These are phyloP conservation scores for Didymellaceae sp. DNA, from an alignment of 2,329 filamentous ascomycete genomes.

Conservation along the genomic window DNA sequence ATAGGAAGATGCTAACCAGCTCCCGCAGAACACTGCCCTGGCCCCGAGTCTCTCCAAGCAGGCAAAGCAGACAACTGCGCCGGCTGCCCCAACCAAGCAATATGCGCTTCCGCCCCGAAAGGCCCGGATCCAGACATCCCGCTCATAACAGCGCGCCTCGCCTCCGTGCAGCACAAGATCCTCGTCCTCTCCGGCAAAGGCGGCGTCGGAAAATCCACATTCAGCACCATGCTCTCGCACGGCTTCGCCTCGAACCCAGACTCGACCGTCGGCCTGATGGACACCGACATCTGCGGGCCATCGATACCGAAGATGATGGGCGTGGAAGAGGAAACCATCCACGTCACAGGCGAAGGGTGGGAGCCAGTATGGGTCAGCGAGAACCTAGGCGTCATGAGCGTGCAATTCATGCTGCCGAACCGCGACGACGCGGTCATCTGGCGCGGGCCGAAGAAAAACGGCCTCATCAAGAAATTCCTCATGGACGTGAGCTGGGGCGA, in stretches of 20 bases:
- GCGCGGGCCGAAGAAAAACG: constrained; percentile 98
- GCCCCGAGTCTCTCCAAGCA: constrained; percentile 77
- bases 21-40: constrained; percentile 81
- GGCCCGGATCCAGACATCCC: constrained; percentile 95
- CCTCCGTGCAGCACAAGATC: constrained; percentile 87
- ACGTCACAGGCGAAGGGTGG: constrained; percentile 88
- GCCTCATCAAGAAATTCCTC: constrained; percentile 94
- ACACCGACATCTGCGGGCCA: constrained; percentile 96
- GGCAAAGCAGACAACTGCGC: constrained; percentile 81
- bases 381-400: constrained; percentile 94
- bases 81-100: constrained; percentile 93
- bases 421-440: constrained; percentile 96
- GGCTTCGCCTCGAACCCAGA: constrained; percentile 84
- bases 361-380: constrained; percentile 94
- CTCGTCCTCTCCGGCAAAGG: constrained; percentile 93
- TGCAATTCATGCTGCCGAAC: constrained; percentile 97
- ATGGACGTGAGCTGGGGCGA: constrained; percentile 99
- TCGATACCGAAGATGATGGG: constrained; percentile 99
- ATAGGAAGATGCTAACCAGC: constrained; percentile 44
- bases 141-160: constrained; percentile 81
- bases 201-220: constrained; percentile 95
- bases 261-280: constrained; percentile 89
- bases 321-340: constrained; percentile 90
- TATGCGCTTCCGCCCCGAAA: constrained; percentile 93
- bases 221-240: constrained; percentile 85